Evolutionary conservation across 2,329 filamentous ascomycete species (phyloP).

Genomic region (Penicillium sp.): DNA sequence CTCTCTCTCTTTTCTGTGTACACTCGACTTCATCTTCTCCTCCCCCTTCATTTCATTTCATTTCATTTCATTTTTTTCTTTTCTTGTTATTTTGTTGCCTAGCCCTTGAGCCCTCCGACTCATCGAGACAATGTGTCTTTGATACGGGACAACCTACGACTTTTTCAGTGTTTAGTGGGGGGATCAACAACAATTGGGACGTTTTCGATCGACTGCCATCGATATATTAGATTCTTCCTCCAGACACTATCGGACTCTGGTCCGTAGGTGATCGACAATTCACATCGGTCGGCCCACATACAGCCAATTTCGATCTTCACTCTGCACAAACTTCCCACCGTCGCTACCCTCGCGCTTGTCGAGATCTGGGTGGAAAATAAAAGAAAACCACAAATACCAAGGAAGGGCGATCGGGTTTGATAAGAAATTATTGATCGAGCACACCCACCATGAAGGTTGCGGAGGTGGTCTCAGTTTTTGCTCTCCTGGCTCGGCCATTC

Average conservation of each 20-base stretch:
- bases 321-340: background rate
- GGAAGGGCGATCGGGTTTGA: background rate
- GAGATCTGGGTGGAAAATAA: background rate
- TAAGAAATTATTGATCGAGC: background rate
- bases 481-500: conserved; percentile 29
- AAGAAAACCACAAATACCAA: background rate
- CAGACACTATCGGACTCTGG: background rate
- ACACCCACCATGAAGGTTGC: conserved; percentile 24
- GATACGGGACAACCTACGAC: background rate
- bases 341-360: background rate
- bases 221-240: background rate
- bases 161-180: conserved; percentile 14
- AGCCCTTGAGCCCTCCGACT: background rate
- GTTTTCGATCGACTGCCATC: background rate
- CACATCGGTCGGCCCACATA: conserved; percentile 8
- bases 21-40: background rate
- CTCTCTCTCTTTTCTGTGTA: conserved; percentile 6
- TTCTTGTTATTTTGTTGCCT: conserved; percentile 16
- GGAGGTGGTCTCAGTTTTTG: conserved; percentile 23
- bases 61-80: conserved; percentile 8
- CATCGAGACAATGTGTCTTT: conserved; percentile 9
- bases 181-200: conserved; percentile 9
- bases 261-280: conserved; percentile 11
- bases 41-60: background rate
- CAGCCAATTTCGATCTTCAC: background rate